phyloP scores from a whole-genome alignment of 1,139 yeast species.

The Meyerozyma elateridarum region DNA sequence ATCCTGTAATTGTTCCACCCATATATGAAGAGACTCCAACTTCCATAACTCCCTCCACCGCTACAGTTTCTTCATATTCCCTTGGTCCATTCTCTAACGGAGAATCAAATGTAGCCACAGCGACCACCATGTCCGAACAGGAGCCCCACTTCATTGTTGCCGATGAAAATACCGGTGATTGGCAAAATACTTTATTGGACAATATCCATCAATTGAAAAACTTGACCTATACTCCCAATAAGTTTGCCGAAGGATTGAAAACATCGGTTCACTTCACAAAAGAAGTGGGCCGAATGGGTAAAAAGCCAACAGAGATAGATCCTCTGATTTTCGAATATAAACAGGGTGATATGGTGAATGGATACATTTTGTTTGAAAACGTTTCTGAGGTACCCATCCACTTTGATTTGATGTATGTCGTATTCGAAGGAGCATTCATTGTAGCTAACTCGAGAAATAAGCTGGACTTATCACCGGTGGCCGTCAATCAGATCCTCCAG shows the following conservation, averaged over 20 bases:
- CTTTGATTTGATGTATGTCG: slow-evolving; percentile 56
- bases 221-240: slow-evolving; percentile 26
- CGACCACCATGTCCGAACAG: background rate
- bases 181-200: slow-evolving; percentile 39
- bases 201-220: slow-evolving; percentile 33
- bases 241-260: slow-evolving; percentile 22
- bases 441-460: slow-evolving; percentile 8
- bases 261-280: slow-evolving; percentile 31
- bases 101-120: background rate
- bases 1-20: too few relatives aligned
- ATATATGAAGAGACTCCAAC: slow-evolving; percentile 1
- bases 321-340: slow-evolving; percentile 40
- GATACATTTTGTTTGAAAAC: slow-evolving; percentile 46
- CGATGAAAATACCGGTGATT: slow-evolving; percentile 28
- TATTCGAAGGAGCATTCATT: slow-evolving; percentile 45
- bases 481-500: slow-evolving; percentile 10
- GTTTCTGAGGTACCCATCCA: slow-evolving; percentile 33
- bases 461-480: slow-evolving; percentile 5
- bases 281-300: slow-evolving; percentile 29
- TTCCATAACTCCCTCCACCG: background rate
- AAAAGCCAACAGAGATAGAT: slow-evolving; percentile 27
- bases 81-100: too few relatives aligned
- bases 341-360: slow-evolving; percentile 54
- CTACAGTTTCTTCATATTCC: slow-evolving; percentile 2
- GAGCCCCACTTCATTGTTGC: slow-evolving; percentile 18